A percentile compares a stretch with the other conserved stretches of the same genome.
Evolutionary conservation across 768 basidiomycete species (phyloP).

Genomic region (Suillus tomentosus): DNA sequence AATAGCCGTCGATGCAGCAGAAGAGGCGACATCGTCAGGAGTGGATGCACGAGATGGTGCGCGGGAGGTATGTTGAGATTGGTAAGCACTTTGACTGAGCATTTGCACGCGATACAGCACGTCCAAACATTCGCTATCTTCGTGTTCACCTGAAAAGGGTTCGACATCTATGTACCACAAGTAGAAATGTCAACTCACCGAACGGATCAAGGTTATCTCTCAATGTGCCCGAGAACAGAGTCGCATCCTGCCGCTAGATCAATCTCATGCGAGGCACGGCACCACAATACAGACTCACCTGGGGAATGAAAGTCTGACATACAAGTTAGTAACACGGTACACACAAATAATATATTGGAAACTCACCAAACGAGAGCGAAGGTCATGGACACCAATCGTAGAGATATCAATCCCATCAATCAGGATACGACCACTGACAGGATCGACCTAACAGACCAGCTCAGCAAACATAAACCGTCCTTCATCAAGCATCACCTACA

Average conservation of each 20-base stretch:
- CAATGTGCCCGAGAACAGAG: conserved; percentile 79
- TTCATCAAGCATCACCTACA: conserved; percentile 41
- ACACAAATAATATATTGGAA: conserved; percentile 3
- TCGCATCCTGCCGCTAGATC: conserved; percentile 49
- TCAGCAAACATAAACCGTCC: neutral
- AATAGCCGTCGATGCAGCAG: conserved; percentile 39
- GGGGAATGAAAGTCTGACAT: conserved; percentile 74
- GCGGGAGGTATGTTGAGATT: conserved; percentile 54
- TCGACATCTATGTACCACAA: neutral
- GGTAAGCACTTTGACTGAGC: conserved; percentile 50
- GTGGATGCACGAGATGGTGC: conserved; percentile 48
- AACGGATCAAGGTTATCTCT: conserved; percentile 79
- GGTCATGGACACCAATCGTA: conserved; percentile 79
- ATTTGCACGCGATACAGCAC: conserved; percentile 83
- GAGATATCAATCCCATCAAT: conserved; percentile 91
- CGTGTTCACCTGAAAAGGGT: conserved; percentile 59
- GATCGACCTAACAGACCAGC: conserved; percentile 57
- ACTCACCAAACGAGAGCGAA: conserved; percentile 73
- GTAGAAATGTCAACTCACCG: conserved; percentile 32
- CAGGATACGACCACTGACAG: conserved; percentile 69
- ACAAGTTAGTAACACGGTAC: conserved; percentile 12
- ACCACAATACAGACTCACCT: conserved; percentile 25
- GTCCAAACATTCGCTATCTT: conserved; percentile 78
- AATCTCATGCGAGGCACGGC: neutral
- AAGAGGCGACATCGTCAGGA: conserved; percentile 43